Percentiles rank a stretch among this genome's conserved stretches.
phyloP scores from a whole-genome alignment of 805 yeast species.

The Saccharomycopsis sp. region DNA sequence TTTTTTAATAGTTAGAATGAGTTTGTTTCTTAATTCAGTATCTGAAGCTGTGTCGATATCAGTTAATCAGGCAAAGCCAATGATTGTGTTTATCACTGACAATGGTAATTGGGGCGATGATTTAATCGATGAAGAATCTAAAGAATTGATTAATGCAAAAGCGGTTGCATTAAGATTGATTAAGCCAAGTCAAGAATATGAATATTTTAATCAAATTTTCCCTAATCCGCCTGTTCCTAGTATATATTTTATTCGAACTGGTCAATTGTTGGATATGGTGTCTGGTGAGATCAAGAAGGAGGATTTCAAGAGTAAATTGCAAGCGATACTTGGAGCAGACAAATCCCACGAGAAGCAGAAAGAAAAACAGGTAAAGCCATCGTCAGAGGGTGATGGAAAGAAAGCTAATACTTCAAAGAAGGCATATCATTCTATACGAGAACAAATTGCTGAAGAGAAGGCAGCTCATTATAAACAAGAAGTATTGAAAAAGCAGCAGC shows the following conservation, averaged over 20 bases:
- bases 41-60: conserved; percentile 12
- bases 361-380: conserved; percentile 7
- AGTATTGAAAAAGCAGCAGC: conserved; percentile 29
- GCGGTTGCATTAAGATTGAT: conserved; percentile 38
- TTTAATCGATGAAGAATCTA: neutral
- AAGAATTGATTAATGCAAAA: conserved; percentile 12
- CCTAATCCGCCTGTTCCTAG: conserved; percentile 48
- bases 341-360: neutral
- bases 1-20: neutral
- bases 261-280: conserved; percentile 39
- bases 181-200: conserved; percentile 37
- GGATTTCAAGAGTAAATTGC: conserved; percentile 27
- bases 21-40: conserved; percentile 5
- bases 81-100: conserved; percentile 12
- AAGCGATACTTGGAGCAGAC: neutral
- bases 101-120: conserved; percentile 1
- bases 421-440: conserved; percentile 29
- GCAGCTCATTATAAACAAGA: conserved; percentile 35
- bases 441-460: conserved; percentile 35
- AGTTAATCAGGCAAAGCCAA: conserved; percentile 5
- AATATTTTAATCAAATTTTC: conserved; percentile 48
- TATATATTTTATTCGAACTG: conserved; percentile 44
- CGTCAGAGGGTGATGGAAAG: too few species aligned
- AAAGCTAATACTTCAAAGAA: conserved; percentile 4
- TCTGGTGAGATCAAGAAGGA: conserved; percentile 28